Base-by-base conservation (phyloP, 208 protist genomes). In the Trypanosoma avium region DNA sequence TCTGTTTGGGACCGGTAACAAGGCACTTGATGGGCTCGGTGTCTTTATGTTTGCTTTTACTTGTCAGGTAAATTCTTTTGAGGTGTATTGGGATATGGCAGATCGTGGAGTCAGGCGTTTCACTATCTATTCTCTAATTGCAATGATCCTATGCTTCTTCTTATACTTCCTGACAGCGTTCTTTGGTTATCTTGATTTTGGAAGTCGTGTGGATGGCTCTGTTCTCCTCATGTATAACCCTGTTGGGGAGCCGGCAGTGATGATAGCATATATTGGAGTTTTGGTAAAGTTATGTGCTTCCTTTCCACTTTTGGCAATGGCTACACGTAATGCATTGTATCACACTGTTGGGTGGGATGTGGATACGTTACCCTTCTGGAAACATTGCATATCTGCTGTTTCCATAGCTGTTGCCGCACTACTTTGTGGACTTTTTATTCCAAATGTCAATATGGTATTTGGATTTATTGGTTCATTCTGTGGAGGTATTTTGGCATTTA, bases 131-230 rank as follows among this genome's bases (percentile, higher is more conserved):
- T 66, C 75, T n/a, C 46, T 53, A 7, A 55, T 88, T 12, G 77
- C 73, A 10, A 76, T 88, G 46, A 21, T 36, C 7, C 46, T 92
- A 21, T 89, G 79, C 65, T 81, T 77, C 26, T 52, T 64, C 2
- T 54, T 92, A 19, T 92, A 92, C 80, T 50, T 73, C 30, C 47
- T 81, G 30, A 65, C 73, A 9, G 76, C 75, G 3, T 32, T 89
- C 49, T 86, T 88, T 46, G 86, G 86, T 8, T 86, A 90, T 68
- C 45, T 84, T 3, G 83, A 88, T 72, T 90, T 90, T 45, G 79
- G 80, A n/a, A 19, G 60, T 2, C 38, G 56, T 30, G 66, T 81
- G 15, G 63, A 50, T 24, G 79, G 68, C 65, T 86, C 84, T 29
- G 66, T 82, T 5, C 68, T 92, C 27, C 73, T 73, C 32, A 71